Conservation (phyloP, 1,284 basidiomycete species). For the Neotropicomus parvogracilis region DNA sequence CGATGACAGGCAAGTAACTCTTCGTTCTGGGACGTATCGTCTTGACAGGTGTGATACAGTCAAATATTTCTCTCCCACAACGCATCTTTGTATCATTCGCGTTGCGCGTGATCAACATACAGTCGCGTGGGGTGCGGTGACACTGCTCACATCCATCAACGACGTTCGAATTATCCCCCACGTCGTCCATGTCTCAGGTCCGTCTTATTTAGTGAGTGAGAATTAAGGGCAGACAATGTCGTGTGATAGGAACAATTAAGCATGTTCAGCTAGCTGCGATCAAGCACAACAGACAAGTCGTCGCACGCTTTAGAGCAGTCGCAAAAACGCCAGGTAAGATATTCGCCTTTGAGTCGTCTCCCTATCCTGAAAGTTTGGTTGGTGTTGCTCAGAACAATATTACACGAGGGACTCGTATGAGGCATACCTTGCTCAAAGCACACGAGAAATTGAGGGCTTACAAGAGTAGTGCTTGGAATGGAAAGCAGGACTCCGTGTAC, state of each 20-base stretch:
- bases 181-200: slow-evolving; percentile 74
- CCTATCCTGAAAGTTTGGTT: background rate
- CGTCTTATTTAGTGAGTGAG: slow-evolving; percentile 12
- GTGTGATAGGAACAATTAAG: slow-evolving; percentile 65
- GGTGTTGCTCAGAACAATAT: slow-evolving; percentile 41
- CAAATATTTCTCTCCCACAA: slow-evolving; percentile 78
- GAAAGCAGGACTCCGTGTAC: no score
- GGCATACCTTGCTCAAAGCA: slow-evolving; percentile 52
- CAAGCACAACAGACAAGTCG: slow-evolving; percentile 61
- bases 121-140: slow-evolving; percentile 70
- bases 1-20: slow-evolving; percentile 52
- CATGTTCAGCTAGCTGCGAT: slow-evolving; percentile 74
- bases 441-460: slow-evolving; percentile 56
- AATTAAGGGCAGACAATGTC: background rate
- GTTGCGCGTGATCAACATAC: slow-evolving; percentile 72
- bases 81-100: slow-evolving; percentile 73
- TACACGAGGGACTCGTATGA: slow-evolving; percentile 52
- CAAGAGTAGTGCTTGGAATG: slow-evolving; percentile 45
- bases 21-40: background rate
- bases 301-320: slow-evolving; percentile 58
- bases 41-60: slow-evolving; percentile 40
- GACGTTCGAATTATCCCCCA: slow-evolving; percentile 59
- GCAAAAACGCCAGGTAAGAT: slow-evolving; percentile 50
- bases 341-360: background rate
- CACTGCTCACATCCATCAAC: slow-evolving; percentile 58